Evolutionary conservation across 306 rosid species (phyloP), one percentile per base, ranked within the genome.

Genomic region (Medicago ruthenica): DNA sequence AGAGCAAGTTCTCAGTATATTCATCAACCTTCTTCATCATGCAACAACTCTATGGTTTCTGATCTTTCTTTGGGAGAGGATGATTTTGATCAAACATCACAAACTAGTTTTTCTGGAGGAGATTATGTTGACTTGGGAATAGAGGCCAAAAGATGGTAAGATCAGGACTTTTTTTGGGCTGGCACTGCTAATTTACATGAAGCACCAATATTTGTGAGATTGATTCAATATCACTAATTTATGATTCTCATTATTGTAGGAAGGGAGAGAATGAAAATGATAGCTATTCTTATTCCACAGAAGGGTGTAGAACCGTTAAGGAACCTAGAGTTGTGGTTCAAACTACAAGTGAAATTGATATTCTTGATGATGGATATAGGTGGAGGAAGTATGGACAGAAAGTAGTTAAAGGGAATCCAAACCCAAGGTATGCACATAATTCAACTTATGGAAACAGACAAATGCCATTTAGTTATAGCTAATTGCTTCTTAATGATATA

Each of bases 341-440:
- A 80, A 92, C 99, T 24, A 92, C 93, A 11, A 95, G 99, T 62
- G 97, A 95, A 73, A 92, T 95, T 69, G 99, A 95, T 83, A 92
- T 95, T 59, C 88, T 95, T 57, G 97, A 92, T 74, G 99, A 95
- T 79, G 99, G 99, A 22, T 95, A 88, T 75, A 86, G 99, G 40
- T 95, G 99, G 99, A 92, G 97, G 61, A 95, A 95, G 79, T 95
- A 95, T 71, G 99, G 99, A 74, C 99, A 95, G 72, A 95, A 95
- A 89, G 99, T 92, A 8, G 99, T 95, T 22, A 95, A 95, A 67
- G 99, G 99, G 81, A 95, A 95, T 68, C 97, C 99, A 72, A 95
- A 95, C 75, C 96, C 99, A 24, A 92, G 98, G 98, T 92, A 82
- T 54, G 51, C 22, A 36, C 66, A 75, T 20, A 45, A 58, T 22